Percentiles rank a stretch among this genome's conserved stretches.
Conservation (phyloP, 345 rosid species). For the Garcia nutans region DNA sequence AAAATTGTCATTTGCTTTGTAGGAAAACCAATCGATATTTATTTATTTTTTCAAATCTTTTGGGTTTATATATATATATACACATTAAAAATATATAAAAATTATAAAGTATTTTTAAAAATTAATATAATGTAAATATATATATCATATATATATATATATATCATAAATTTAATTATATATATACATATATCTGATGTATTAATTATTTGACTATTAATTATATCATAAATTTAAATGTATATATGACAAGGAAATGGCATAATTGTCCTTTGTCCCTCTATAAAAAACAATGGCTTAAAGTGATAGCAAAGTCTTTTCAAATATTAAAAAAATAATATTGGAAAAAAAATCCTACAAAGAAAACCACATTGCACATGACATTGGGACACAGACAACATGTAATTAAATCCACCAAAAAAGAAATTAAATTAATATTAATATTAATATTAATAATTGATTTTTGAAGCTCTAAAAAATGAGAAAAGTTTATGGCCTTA, state of each 20-base stretch:
- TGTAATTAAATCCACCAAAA: constrained; percentile 22
- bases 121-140: too few species aligned
- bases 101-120: too few species aligned
- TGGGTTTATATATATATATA: neutral
- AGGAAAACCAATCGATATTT: neutral
- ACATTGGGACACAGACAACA: constrained; percentile 22
- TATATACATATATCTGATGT: too few species aligned
- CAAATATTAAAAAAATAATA: too few species aligned
- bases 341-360: neutral
- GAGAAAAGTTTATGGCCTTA: constrained; percentile 2
- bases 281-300: neutral
- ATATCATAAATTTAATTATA: too few species aligned
- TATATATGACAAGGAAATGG: neutral
- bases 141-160: too few species aligned
- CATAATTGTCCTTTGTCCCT: neutral
- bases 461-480: constrained; percentile 8
- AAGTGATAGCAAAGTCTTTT: neutral
- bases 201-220: neutral
- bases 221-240: neutral
- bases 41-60: neutral
- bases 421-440: too few species aligned
- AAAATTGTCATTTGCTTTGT: constrained; percentile 5
- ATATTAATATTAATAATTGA: neutral
- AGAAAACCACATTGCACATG: constrained; percentile 29
- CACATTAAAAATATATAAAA: too few species aligned